Percentiles rank a stretch among this genome's conserved stretches.
Conservation (phyloP, 2,329 filamentous ascomycete species). For the Clonostachys byssicola region DNA sequence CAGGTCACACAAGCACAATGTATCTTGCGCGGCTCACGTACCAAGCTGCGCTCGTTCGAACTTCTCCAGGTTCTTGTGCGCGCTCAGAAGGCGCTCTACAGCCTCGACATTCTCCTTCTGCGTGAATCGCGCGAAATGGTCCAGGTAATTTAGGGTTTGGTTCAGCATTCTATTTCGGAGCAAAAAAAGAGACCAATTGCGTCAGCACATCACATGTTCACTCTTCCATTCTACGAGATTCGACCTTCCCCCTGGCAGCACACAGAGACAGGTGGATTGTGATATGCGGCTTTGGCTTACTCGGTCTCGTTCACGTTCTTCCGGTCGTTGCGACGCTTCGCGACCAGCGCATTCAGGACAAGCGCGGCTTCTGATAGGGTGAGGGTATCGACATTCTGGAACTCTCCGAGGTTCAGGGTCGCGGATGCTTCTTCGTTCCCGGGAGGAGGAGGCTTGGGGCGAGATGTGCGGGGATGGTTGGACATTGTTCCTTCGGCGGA, state of each 20-base stretch:
- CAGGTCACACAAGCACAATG: constrained; percentile 1
- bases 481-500: constrained; percentile 16
- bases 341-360: constrained; percentile 84
- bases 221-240: too few relatives aligned
- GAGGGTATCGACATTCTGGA: constrained; percentile 85
- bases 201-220: too few relatives aligned
- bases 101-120: constrained; percentile 91
- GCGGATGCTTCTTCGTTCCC: constrained; percentile 86
- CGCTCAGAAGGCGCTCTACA: constrained; percentile 81
- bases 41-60: constrained; percentile 94
- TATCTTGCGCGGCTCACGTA: constrained; percentile 29
- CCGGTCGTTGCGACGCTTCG: constrained; percentile 73
- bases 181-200: not conserved
- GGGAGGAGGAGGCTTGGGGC: constrained; percentile 62
- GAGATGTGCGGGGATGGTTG: constrained; percentile 44
- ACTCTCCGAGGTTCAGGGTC: constrained; percentile 85
- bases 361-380: constrained; percentile 89
- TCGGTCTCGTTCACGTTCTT: constrained; percentile 83
- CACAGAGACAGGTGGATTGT: too few relatives aligned
- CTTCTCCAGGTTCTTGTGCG: constrained; percentile 75
- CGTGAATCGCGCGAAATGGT: constrained; percentile 94
- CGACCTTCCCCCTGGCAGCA: too few relatives aligned
- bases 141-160: constrained; percentile 89
- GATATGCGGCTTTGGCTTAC: constrained; percentile 41
- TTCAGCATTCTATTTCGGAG: constrained; percentile 59